phyloP scores from a whole-genome alignment of 441 rosid genomes.

The Populus hybrid region DNA sequence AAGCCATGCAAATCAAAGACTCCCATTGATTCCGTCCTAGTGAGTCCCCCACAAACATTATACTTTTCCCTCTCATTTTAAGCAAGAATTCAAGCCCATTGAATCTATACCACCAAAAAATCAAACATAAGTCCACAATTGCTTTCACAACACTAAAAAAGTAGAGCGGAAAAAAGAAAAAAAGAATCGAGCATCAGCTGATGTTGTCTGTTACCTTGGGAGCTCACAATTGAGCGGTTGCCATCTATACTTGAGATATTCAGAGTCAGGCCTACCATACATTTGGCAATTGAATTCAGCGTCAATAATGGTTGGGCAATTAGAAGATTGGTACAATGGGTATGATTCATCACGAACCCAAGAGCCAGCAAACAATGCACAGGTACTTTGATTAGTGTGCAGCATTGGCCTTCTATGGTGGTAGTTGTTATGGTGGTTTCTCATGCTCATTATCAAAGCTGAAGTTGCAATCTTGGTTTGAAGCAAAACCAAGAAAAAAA shows the following conservation, averaged over 20 bases:
- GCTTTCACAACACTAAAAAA: background rate
- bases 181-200: background rate
- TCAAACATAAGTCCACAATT: background rate
- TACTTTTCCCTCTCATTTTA: constrained; percentile 60
- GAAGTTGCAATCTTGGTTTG: constrained; percentile 40
- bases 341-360: constrained; percentile 80
- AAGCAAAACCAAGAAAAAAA: constrained; percentile 36
- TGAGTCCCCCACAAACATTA: constrained; percentile 93
- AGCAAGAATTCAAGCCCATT: constrained; percentile 62
- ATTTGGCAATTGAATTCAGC: constrained; percentile 74
- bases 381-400: constrained; percentile 39
- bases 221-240: constrained; percentile 78
- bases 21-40: constrained; percentile 88
- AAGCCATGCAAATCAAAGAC: constrained; percentile 75
- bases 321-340: constrained; percentile 59
- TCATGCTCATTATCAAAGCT: constrained; percentile 44
- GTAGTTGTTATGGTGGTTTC: constrained; percentile 37
- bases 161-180: background rate
- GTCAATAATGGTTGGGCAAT: constrained; percentile 60
- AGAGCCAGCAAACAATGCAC: constrained; percentile 66
- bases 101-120: constrained; percentile 38
- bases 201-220: constrained; percentile 50
- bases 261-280: constrained; percentile 86
- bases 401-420: constrained; percentile 47
- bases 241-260: constrained; percentile 86